phyloP scores from a whole-genome alignment of 140 eudicot species.

The Senecio squalidus region DNA sequence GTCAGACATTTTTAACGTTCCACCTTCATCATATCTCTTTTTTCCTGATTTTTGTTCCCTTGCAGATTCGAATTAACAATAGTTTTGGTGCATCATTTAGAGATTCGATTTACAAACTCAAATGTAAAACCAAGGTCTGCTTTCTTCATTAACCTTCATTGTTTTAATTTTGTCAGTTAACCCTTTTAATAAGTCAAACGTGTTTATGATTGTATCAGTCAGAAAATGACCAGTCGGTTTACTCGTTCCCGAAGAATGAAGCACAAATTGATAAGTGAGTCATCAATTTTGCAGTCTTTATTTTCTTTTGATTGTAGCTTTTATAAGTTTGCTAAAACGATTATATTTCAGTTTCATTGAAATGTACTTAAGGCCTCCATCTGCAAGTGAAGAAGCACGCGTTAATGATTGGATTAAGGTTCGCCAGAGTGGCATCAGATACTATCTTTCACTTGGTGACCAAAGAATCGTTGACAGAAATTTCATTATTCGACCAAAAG shows the following conservation, averaged over 20 bases:
- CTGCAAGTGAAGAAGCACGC: conserved; percentile 92
- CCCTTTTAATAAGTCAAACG: conserved; percentile 16
- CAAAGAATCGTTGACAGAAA: conserved; percentile 88
- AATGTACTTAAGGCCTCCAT: conserved; percentile 96
- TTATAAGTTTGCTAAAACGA: conserved; percentile 8
- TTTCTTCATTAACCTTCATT: conserved; percentile 3
- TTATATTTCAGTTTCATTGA: conserved; percentile 69
- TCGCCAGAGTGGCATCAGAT: conserved; percentile 92
- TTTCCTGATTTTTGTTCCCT: conserved; percentile 26
- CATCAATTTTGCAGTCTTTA: neutral
- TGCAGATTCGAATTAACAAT: conserved; percentile 94
- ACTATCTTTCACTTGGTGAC: conserved; percentile 94
- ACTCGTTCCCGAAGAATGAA: conserved; percentile 63
- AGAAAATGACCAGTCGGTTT: conserved; percentile 45
- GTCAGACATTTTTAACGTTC: conserved; percentile 36
- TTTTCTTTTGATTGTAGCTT: neutral
- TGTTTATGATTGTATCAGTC: conserved; percentile 60
- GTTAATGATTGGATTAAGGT: conserved; percentile 98
- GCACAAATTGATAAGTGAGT: conserved; percentile 82
- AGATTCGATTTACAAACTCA: conserved; percentile 95
- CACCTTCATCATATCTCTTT: conserved; percentile 8
- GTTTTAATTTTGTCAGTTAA: neutral
- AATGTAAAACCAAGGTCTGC: conserved; percentile 91
- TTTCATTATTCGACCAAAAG: conserved; percentile 93
- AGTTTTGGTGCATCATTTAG: conserved; percentile 93